Evolutionary conservation across 2,329 filamentous ascomycete species (phyloP).

Genomic region (Drechslerella dactyloides): DNA sequence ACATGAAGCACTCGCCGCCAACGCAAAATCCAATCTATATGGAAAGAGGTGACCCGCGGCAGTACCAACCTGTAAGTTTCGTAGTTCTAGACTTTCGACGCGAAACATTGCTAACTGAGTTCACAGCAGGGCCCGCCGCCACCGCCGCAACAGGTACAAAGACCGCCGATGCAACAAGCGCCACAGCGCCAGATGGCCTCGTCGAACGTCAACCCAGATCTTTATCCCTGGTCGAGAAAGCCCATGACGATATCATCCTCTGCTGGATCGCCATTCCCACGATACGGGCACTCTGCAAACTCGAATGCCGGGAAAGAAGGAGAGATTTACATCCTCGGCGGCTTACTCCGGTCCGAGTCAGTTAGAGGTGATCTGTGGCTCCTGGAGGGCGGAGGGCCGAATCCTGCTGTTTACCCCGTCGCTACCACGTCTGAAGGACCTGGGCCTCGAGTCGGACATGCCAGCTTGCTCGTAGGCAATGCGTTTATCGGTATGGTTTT

Average conservation of each 20-base stretch:
- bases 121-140: slow-evolving; percentile 7
- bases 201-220: slow-evolving; percentile 57
- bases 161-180: slow-evolving; percentile 6
- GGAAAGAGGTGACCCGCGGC: slow-evolving; percentile 41
- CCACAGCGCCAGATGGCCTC: slow-evolving; percentile 33
- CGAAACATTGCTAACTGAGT: background rate
- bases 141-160: slow-evolving; percentile 7
- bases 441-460: slow-evolving; percentile 90
- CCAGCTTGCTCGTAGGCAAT: slow-evolving; percentile 93
- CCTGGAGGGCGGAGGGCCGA: slow-evolving; percentile 83
- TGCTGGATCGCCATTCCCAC: slow-evolving; percentile 85
- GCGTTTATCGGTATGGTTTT: slow-evolving; percentile 74
- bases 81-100: background rate
- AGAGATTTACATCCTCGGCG: slow-evolving; percentile 96
- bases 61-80: slow-evolving; percentile 38
- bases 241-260: slow-evolving; percentile 83
- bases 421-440: slow-evolving; percentile 92
- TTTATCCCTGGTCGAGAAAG: slow-evolving; percentile 96
- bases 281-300: slow-evolving; percentile 97
- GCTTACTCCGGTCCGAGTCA: slow-evolving; percentile 89
- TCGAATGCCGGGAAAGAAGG: slow-evolving; percentile 92
- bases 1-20: slow-evolving; percentile 37
- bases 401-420: slow-evolving; percentile 87
- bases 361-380: slow-evolving; percentile 98
- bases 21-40: slow-evolving; percentile 38